phyloP scores from a whole-genome alignment of 83 land plant species.

The Isoetes engelmannii region DNA sequence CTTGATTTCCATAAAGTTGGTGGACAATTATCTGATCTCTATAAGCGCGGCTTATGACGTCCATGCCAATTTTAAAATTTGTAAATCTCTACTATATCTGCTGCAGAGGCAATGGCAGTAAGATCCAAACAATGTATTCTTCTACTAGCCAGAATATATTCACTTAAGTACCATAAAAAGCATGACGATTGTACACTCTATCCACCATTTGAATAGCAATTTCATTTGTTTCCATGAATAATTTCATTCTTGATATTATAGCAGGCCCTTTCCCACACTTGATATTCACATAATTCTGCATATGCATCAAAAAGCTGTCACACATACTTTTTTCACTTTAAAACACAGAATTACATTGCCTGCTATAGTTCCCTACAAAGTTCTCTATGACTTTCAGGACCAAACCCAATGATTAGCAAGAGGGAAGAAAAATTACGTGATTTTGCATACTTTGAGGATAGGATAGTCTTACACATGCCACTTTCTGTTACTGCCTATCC shows the following conservation, averaged over 20 bases:
- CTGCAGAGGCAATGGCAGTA: too few species aligned
- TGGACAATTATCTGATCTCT: too few species aligned
- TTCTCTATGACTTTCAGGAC: too few species aligned
- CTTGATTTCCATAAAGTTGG: too few species aligned
- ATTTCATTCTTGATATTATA: slow-evolving; percentile 27
- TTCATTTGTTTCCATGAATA: slow-evolving; percentile 34
- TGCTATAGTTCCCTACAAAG: too few species aligned
- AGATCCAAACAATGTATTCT: too few species aligned
- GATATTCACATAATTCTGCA: background rate
- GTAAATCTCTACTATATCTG: too few species aligned
- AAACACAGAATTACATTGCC: too few species aligned
- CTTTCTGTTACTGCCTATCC: slow-evolving; percentile 43
- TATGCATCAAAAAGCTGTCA: too few species aligned
- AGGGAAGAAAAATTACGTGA: slow-evolving; percentile 20
- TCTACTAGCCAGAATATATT: background rate
- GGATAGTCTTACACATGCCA: slow-evolving; percentile 83
- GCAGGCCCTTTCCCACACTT: slow-evolving; percentile 32
- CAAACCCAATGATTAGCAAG: background rate
- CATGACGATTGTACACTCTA: slow-evolving; percentile 31
- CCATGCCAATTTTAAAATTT: too few species aligned
- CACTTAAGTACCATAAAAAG: slow-evolving; percentile 24
- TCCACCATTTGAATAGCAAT: slow-evolving; percentile 38
- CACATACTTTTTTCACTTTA: too few species aligned
- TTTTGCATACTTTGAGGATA: slow-evolving; percentile 36
- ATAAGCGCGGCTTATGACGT: too few species aligned